Evolutionary conservation across 148 eudicot genomes (phyloP).

Genomic region (Heliamphora exappendiculata): DNA sequence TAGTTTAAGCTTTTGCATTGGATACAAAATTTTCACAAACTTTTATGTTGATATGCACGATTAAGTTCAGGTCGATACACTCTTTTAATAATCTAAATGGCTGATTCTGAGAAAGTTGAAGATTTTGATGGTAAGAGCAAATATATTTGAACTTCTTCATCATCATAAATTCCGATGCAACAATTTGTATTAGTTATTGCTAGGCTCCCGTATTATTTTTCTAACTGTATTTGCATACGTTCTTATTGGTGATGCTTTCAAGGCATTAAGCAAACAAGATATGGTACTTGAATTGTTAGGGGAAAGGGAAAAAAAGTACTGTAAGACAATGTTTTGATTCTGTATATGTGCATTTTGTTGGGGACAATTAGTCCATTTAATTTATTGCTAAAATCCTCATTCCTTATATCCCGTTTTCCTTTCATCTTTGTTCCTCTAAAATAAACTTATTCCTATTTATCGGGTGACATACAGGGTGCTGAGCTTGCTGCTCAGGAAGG

Average conservation of each 20-base stretch:
- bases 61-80: too few relatives aligned
- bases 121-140: too few relatives aligned
- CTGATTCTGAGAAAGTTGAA: too few relatives aligned
- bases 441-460: neutral
- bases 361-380: neutral
- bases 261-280: neutral
- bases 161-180: neutral
- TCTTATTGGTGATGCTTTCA: neutral
- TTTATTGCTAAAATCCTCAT: neutral
- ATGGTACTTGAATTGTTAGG: neutral
- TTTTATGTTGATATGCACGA: neutral
- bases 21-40: too few relatives aligned
- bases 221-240: neutral
- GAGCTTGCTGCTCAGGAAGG: constrained; percentile 84
- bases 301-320: neutral
- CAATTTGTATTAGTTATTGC: neutral
- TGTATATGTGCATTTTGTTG: neutral
- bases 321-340: neutral
- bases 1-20: too few relatives aligned
- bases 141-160: too few relatives aligned
- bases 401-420: neutral
- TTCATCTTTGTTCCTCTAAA: neutral
- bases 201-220: neutral
- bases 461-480: constrained; percentile 55
- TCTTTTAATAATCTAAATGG: too few relatives aligned